Conservation (phyloP, 2,329 filamentous ascomycete genomes). For the Cladosporium austrohemisphaericum region DNA sequence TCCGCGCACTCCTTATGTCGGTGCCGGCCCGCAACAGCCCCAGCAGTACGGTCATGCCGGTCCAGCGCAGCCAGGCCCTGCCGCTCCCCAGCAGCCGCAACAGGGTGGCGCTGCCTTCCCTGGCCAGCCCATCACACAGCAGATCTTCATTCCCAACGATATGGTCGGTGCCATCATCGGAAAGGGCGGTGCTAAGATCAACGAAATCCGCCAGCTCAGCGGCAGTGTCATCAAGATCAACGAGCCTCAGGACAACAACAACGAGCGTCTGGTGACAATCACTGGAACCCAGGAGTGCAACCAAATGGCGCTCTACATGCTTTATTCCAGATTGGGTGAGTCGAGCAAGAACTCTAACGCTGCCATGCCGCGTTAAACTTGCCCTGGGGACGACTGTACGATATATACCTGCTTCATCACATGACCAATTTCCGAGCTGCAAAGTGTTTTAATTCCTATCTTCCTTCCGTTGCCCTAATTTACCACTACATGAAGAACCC, state of each 20-base stretch:
- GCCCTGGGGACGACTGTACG: conserved; percentile 10
- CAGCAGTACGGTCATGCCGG: conserved; percentile 61
- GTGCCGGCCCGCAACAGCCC: conserved; percentile 74
- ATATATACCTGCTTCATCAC: conserved; percentile 11
- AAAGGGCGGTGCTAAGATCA: conserved; percentile 98
- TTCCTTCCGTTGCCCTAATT: neutral
- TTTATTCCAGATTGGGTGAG: conserved; percentile 92
- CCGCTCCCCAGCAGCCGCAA: conserved; percentile 71
- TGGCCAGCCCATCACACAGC: conserved; percentile 86
- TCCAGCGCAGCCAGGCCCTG: conserved; percentile 56
- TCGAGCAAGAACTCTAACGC: conserved; percentile 41
- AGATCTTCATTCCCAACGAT: conserved; percentile 98
- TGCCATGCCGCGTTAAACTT: conserved; percentile 30
- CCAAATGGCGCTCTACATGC: conserved; percentile 99
- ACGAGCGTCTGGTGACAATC: conserved; percentile 94
- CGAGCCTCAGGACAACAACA: conserved; percentile 97
- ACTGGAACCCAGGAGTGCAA: conserved; percentile 98
- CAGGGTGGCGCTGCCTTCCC: conserved; percentile 57
- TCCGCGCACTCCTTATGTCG: conserved; percentile 72
- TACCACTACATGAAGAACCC: neutral
- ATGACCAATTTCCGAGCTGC: conserved; percentile 1
- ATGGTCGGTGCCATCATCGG: conserved; percentile 99
- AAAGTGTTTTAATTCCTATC: too few species aligned
- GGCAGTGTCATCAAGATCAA: conserved; percentile 99
- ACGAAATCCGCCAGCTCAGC: conserved; percentile 94